These are phyloP conservation scores for Sanghuangporus baumii DNA, from an alignment of 1,284 basidiomycete species.

Conservation along the genomic window DNA sequence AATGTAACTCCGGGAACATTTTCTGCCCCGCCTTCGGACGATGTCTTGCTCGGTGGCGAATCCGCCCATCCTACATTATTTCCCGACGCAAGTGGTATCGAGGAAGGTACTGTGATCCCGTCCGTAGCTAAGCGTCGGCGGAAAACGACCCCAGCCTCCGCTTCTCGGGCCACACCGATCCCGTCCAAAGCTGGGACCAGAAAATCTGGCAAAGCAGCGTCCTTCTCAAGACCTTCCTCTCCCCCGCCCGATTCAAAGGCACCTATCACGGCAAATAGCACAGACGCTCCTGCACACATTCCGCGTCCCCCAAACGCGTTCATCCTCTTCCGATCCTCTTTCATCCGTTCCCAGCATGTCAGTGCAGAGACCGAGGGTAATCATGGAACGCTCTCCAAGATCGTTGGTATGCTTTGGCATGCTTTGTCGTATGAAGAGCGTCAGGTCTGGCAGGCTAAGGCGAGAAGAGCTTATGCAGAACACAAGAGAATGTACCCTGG, in stretches of 20 bases:
- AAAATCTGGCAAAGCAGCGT: neutral
- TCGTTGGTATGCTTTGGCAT: conserved; percentile 70
- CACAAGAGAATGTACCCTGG: conserved; percentile 65
- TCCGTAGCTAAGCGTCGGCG: conserved; percentile 11
- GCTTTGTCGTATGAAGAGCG: conserved; percentile 62
- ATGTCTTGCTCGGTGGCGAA: conserved; percentile 15
- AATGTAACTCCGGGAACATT: conserved; percentile 57
- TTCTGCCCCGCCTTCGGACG: conserved; percentile 38
- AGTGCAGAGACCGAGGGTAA: conserved; percentile 73
- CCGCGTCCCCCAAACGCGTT: conserved; percentile 86
- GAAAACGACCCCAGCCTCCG: neutral
- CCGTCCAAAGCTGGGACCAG: neutral
- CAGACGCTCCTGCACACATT: conserved; percentile 42
- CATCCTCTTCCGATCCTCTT: conserved; percentile 81
- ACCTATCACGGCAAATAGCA: neutral
- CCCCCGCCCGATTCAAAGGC: neutral
- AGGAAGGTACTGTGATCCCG: conserved; percentile 35
- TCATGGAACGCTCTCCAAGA: conserved; percentile 72
- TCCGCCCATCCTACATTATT: conserved; percentile 35
- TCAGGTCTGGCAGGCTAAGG: conserved; percentile 65
- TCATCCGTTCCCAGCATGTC: conserved; percentile 71
- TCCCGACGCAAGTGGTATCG: conserved; percentile 33
- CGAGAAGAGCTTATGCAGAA: conserved; percentile 57
- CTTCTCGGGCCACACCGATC: neutral
- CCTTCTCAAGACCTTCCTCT: neutral